These are phyloP conservation scores for Amborella trichopoda DNA, from an alignment of 164 flowering plant genomes.

Conservation along the genomic window DNA sequence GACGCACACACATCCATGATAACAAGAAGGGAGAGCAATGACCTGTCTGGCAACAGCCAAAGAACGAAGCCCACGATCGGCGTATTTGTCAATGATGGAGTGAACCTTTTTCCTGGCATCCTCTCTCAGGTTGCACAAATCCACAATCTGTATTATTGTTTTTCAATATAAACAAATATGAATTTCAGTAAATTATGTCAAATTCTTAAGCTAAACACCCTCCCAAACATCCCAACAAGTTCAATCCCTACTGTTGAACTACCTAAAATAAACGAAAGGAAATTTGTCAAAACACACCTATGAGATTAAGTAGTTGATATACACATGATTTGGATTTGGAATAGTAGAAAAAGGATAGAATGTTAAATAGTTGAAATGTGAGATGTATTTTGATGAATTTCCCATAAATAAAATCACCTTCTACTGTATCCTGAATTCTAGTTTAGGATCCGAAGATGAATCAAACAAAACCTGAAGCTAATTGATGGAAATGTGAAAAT, in stretches of 20 bases:
- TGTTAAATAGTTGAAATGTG: no score
- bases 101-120: slow-evolving; percentile 14
- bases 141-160: slow-evolving; percentile 15
- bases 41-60: slow-evolving; percentile 22
- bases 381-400: no score
- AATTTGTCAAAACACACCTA: background rate
- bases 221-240: background rate
- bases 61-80: slow-evolving; percentile 27
- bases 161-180: background rate
- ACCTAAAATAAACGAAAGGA: background rate
- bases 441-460: background rate
- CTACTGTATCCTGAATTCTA: background rate
- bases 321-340: background rate
- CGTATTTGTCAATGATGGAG: slow-evolving; percentile 23
- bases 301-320: background rate
- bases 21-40: background rate
- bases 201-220: background rate
- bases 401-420: no score
- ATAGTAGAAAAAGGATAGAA: background rate
- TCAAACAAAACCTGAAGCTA: background rate
- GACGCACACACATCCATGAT: background rate
- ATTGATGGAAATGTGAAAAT: background rate
- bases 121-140: slow-evolving; percentile 15
- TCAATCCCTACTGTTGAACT: no score
- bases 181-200: background rate